Conservation (phyloP, 2,329 filamentous ascomycete genomes). For the Ceratocystis harringtonii region DNA sequence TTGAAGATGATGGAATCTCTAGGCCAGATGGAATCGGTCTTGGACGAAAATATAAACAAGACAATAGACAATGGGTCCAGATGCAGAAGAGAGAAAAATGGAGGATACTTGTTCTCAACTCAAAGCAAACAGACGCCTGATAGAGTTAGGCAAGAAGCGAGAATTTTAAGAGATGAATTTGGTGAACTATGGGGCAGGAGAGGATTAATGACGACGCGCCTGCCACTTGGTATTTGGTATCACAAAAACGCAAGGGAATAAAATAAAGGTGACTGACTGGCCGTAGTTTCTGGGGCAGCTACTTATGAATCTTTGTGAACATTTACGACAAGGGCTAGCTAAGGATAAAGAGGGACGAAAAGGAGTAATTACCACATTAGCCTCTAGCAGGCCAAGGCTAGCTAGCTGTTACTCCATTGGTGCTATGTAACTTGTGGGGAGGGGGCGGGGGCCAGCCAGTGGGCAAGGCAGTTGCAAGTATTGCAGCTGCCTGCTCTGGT, state of each 20-base stretch:
- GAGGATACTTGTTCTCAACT: not conserved
- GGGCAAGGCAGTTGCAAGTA: not conserved
- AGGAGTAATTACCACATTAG: not conserved
- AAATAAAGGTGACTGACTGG: not conserved
- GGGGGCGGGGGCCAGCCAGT: not conserved
- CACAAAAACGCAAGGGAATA: constrained; percentile 11
- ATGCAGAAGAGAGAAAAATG: not conserved
- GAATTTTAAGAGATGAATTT: not conserved
- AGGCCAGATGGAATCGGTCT: not conserved
- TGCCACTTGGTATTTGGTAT: not conserved
- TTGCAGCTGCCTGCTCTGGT: not conserved
- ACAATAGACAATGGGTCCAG: not conserved
- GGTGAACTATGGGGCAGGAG: not conserved
- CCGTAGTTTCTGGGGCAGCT: not conserved
- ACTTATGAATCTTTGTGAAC: not conserved
- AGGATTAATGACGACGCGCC: constrained; percentile 2
- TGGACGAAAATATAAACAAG: not conserved
- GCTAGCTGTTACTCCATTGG: not conserved
- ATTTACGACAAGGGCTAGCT: not conserved
- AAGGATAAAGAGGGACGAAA: not conserved
- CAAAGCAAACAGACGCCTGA: not conserved
- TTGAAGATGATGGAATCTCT: not conserved
- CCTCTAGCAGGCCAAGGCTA: not conserved
- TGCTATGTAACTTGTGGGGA: not conserved
- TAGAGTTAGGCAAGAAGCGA: not conserved